Evolutionary conservation across 495 filamentous ascomycete species (phyloP).

Genomic region (Hypoxylon trugodes): DNA sequence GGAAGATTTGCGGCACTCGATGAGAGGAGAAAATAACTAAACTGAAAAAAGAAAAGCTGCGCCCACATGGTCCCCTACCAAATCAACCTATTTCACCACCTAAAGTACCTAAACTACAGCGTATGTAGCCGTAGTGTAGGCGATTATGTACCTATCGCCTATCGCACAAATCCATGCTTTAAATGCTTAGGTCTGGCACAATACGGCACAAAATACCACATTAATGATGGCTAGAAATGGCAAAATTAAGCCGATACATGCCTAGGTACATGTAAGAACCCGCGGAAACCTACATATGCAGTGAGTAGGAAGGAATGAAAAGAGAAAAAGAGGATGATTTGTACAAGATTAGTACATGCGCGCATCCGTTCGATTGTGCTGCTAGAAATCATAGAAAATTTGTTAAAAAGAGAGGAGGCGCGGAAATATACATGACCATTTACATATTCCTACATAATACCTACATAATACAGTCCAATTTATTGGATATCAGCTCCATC

Average conservation of each 20-base stretch:
- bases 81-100: too few species aligned
- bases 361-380: neutral
- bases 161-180: too few species aligned
- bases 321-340: neutral
- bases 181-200: too few species aligned
- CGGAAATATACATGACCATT: conserved; percentile 22
- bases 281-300: too few species aligned
- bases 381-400: too few species aligned
- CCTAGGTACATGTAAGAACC: too few species aligned
- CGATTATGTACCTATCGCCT: too few species aligned
- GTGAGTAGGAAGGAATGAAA: too few species aligned
- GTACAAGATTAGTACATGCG: neutral
- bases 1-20: neutral
- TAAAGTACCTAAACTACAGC: too few species aligned
- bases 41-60: conserved; percentile 3
- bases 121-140: too few species aligned
- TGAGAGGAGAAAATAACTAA: conserved; percentile 11
- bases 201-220: conserved; percentile 3
- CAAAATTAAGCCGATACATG: conserved; percentile 10
- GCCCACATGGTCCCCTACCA: neutral
- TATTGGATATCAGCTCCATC: conserved; percentile 18
- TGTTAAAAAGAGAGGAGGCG: neutral
- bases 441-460: too few species aligned
- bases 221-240: conserved; percentile 9
- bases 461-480: conserved; percentile 1